These are phyloP conservation scores for Neurospora sp. DNA, from an alignment of 495 filamentous ascomycete species.

Conservation along the genomic window DNA sequence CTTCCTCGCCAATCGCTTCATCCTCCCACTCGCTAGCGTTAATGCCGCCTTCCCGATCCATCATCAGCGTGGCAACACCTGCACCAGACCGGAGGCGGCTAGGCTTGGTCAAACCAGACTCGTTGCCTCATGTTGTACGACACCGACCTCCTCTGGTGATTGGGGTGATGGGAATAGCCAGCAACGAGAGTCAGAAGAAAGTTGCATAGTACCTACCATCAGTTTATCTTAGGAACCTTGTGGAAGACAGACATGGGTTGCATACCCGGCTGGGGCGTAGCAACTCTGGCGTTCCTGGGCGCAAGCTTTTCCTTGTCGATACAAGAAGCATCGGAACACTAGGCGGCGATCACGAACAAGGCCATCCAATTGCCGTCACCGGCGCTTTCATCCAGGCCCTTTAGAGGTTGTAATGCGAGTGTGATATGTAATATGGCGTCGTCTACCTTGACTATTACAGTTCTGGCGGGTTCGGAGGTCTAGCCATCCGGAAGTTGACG, in stretches of 20 bases:
- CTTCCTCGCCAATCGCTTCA: too few species aligned
- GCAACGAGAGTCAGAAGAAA: too few species aligned
- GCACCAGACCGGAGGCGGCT: not conserved
- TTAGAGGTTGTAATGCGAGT: not conserved
- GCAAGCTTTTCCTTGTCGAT: not conserved
- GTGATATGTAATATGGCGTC: not conserved
- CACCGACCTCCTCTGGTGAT: too few species aligned
- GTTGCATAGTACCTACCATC: too few species aligned
- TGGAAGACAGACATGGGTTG: not conserved
- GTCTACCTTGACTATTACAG: not conserved
- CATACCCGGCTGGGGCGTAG: not conserved
- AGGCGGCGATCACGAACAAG: too few species aligned
- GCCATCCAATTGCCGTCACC: too few species aligned
- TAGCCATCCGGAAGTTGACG: too few species aligned
- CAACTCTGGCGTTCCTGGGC: not conserved
- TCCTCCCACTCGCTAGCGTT: too few species aligned
- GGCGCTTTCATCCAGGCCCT: too few species aligned
- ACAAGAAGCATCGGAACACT: not conserved
- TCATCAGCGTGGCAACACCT: not conserved
- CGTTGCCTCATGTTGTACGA: not conserved
- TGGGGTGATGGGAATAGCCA: too few species aligned
- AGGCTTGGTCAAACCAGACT: not conserved
- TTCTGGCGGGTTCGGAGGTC: too few species aligned
- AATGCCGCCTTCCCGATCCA: not conserved
- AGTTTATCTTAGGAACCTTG: not conserved